Base-by-base conservation (phyloP, 1,284 basidiomycete species). In the Ganoderma leucocontextum region DNA sequence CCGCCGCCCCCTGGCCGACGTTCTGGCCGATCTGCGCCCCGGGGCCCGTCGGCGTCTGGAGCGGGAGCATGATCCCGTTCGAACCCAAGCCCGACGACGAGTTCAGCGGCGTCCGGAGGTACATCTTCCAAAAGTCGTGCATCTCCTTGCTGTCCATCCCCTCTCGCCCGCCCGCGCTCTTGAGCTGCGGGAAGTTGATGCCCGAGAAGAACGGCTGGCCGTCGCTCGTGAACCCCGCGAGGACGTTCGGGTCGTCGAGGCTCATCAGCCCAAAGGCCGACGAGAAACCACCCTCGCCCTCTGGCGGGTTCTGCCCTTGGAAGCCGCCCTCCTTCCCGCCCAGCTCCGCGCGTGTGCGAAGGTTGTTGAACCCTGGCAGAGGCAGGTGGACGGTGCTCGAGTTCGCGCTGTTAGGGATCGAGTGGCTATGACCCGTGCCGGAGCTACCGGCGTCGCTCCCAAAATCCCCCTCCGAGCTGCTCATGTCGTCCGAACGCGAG, bases 71-170 rank as follows among this genome's bases (percentile, higher is more conserved):
- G n/a, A 70, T 10, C 2, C 72, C 70, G 55, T 58, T 35, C 8
- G 58, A 57, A 38, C 64, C 62, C n/a, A 13, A 39, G 9, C 39
- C 39, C 9, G 39, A 39, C 2, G 73, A 67, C 8, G 72, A 44
- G 64, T 68, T 70, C 70, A 90, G 77, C 33, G 91, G 91, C 22
- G 90, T 93, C 58, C 87, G 84, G 81, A 93, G 86, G 75, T 90
- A 93, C 73, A 87, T 83, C 78, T 86, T 91, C 92, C 92, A 94
- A 74, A 92, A 89, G 65, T 93, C 90, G 62, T 84, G 82, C 74
- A 92, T 75, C 72, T 92, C 89, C 68, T 84, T 82, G 70, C 82
- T 81, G 60, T 90, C 89, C 39, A 78, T 67, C 44, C 73, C 79
- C 57, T 87, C 82, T 73, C 84, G 78, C 70, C 82, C 76, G 36